A percentile compares a stretch with the other conserved stretches of the same genome.
These are phyloP conservation scores for Lyophyllum shimeji DNA, from an alignment of 768 basidiomycete species.

Conservation along the genomic window DNA sequence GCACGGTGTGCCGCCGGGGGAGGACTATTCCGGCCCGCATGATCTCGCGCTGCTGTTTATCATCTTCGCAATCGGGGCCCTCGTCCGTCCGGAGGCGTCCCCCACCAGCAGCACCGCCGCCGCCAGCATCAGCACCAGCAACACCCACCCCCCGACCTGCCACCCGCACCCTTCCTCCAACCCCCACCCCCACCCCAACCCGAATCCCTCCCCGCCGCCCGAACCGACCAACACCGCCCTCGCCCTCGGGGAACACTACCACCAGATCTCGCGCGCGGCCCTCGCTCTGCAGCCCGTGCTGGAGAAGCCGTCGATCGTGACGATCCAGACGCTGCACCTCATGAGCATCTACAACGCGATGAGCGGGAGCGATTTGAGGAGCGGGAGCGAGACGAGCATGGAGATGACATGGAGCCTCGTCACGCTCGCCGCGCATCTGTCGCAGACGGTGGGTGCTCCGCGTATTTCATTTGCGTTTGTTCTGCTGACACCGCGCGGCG, in stretches of 20 bases:
- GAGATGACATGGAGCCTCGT: constrained; percentile 71
- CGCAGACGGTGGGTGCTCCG: constrained; percentile 54
- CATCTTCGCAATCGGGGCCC: constrained; percentile 53
- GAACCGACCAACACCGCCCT: constrained; percentile 7
- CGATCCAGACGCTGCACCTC: constrained; percentile 68
- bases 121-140: too few species aligned
- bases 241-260: constrained; percentile 59
- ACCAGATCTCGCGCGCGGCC: constrained; percentile 64
- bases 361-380: constrained; percentile 60
- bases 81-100: constrained; percentile 34
- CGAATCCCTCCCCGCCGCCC: too few species aligned
- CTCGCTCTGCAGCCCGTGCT: constrained; percentile 67
- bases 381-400: constrained; percentile 70
- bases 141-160: too few species aligned
- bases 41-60: constrained; percentile 49
- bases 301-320: constrained; percentile 69
- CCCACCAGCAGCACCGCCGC: neutral
- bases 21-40: constrained; percentile 44
- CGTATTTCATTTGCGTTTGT: neutral
- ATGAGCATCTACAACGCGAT: constrained; percentile 71
- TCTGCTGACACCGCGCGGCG: neutral
- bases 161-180: neutral
- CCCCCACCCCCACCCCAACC: neutral
- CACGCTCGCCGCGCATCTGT: constrained; percentile 62
- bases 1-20: constrained; percentile 9